Conservation (phyloP, 2,329 filamentous ascomycete genomes). For the Pseudogymnoascus sp. region DNA sequence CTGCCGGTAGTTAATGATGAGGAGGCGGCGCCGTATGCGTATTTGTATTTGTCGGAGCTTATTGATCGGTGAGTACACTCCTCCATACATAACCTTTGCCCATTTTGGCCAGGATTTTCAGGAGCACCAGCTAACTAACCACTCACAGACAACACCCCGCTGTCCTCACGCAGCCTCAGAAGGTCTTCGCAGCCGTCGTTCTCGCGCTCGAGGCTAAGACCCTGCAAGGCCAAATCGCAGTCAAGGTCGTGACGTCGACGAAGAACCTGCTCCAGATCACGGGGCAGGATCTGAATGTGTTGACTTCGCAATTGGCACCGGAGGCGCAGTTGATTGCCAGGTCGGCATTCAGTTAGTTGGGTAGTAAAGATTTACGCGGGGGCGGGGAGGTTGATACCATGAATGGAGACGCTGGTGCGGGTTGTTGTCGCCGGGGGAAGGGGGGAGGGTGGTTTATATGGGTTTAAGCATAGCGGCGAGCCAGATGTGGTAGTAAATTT, state of each 20-base stretch:
- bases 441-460: neutral
- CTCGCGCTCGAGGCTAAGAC: constrained; percentile 88
- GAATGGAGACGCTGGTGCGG: neutral
- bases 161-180: constrained; percentile 68
- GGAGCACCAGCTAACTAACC: constrained; percentile 25
- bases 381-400: constrained; percentile 10
- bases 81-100: no score
- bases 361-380: neutral
- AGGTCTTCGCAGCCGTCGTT: constrained; percentile 77
- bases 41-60: constrained; percentile 81
- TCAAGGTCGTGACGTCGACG: constrained; percentile 66
- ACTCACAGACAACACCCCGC: constrained; percentile 69
- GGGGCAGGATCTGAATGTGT: constrained; percentile 65
- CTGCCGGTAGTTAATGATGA: constrained; percentile 91
- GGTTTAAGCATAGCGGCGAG: constrained; percentile 4
- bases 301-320: constrained; percentile 67
- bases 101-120: neutral
- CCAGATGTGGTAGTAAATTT: neutral
- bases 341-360: constrained; percentile 62
- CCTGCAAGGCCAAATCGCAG: constrained; percentile 74
- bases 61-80: constrained; percentile 77
- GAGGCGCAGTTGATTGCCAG: constrained; percentile 77
- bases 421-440: neutral
- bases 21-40: constrained; percentile 93
- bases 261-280: constrained; percentile 71